A percentile compares a stretch with the other conserved stretches of the same genome.
Conservation (phyloP, 1,139 yeast genomes). For the Candida sanyaensis region DNA sequence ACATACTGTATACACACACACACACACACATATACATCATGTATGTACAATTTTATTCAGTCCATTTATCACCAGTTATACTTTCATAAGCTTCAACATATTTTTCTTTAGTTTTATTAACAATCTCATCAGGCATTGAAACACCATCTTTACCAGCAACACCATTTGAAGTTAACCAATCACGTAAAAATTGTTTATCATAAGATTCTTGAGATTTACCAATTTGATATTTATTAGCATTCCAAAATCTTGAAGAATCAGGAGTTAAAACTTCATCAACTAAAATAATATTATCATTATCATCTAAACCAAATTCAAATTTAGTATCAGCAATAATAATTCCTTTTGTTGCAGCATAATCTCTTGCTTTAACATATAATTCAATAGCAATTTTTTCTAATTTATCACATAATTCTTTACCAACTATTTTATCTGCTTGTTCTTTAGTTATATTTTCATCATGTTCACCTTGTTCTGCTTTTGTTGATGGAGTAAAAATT, state of each 20-base stretch:
- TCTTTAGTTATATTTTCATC: slow-evolving; percentile 94
- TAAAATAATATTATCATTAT: slow-evolving; percentile 62
- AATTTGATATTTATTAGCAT: slow-evolving; percentile 59
- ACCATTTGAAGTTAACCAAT: slow-evolving; percentile 84
- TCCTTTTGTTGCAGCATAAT: slow-evolving; percentile 78
- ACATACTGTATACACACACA: too few species aligned
- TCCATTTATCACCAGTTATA: slow-evolving; percentile 75
- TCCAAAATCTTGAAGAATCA: slow-evolving; percentile 97
- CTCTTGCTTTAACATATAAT: slow-evolving; percentile 80
- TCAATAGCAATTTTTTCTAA: slow-evolving; percentile 63
- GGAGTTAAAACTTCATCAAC: slow-evolving; percentile 98
- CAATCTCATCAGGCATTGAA: slow-evolving; percentile 66
- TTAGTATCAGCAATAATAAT: slow-evolving; percentile 97
- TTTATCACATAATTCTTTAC: slow-evolving; percentile 67
- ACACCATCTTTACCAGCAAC: slow-evolving; percentile 85
- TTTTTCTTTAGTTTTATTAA: slow-evolving; percentile 66
- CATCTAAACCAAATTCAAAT: slow-evolving; percentile 91
- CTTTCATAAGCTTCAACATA: slow-evolving; percentile 89
- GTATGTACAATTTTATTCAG: slow-evolving; percentile 10
- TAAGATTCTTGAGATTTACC: slow-evolving; percentile 88
- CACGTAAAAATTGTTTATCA: slow-evolving; percentile 93
- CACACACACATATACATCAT: too few species aligned
- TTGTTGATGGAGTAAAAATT: slow-evolving; percentile 96
- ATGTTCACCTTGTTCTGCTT: slow-evolving; percentile 97
- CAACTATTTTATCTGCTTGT: slow-evolving; percentile 78